Conservation (phyloP, 2,329 filamentous ascomycete genomes). For the Nannizziopsis arthrosporioides region DNA sequence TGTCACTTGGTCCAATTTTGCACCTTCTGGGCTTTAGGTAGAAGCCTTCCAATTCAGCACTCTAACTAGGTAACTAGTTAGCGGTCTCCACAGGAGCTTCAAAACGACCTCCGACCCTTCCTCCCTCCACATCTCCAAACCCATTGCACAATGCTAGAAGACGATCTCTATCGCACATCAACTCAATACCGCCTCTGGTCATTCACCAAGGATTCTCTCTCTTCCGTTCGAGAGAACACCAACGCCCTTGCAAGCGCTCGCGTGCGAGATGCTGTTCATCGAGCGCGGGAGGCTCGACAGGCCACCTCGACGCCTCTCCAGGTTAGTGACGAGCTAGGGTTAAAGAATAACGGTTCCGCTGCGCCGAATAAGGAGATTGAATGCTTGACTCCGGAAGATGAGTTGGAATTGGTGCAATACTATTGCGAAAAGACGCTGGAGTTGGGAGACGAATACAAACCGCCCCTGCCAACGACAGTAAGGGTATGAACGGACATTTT, state of each 20-base stretch:
- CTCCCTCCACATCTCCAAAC: not conserved
- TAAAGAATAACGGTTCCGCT: not conserved
- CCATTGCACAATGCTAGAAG: constrained; percentile 58
- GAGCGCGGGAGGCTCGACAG: constrained; percentile 28
- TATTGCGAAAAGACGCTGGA: constrained; percentile 55
- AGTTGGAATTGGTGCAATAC: constrained; percentile 67
- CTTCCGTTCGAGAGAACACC: constrained; percentile 61
- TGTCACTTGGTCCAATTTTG: no score
- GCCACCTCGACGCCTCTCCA: not conserved
- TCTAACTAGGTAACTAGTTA: no score
- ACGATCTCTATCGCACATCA: constrained; percentile 78
- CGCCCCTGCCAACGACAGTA: constrained; percentile 46
- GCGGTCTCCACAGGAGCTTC: not conserved
- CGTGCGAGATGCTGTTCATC: constrained; percentile 46
- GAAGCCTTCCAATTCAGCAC: no score
- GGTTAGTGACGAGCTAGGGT: constrained; percentile 6
- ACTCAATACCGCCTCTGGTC: constrained; percentile 91
- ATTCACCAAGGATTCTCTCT: constrained; percentile 63
- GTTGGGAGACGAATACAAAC: constrained; percentile 48
- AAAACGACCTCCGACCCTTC: not conserved
- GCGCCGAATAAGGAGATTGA: constrained; percentile 45
- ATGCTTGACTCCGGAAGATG: constrained; percentile 72
- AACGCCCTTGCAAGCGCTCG: constrained; percentile 67
- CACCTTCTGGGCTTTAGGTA: no score
- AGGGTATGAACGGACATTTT: constrained; percentile 34